Base-by-base conservation (phyloP, 768 basidiomycete species). In the Galerina sulciceps region DNA sequence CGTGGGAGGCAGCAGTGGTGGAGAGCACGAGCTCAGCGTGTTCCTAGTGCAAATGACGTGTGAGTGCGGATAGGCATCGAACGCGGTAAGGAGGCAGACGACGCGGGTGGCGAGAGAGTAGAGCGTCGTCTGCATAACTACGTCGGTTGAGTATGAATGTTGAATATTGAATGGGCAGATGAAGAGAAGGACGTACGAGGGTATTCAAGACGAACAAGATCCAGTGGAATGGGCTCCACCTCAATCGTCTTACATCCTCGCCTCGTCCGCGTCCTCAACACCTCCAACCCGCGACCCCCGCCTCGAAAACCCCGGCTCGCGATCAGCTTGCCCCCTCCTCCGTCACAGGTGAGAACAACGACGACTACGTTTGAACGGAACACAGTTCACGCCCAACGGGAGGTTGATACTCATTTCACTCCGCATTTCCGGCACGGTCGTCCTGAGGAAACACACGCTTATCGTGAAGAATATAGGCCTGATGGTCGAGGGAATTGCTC, bases 151-250 rank as follows among this genome's bases (percentile, higher is more conserved):
- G n/a, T n/a, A n/a, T n/a, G n/a, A n/a, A n/a, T n/a, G n/a, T n/a
- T n/a, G n/a, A n/a, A n/a, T n/a, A n/a, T n/a, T n/a, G n/a, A n/a
- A n/a, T n/a, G 35, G n/a, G n/a, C n/a, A 55, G 23, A 44, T 38
- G 41, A 42, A 51, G 43, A 49, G 48, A 53, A 40, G 43, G 15
- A 67, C 75, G 37, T 48, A 78, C 79, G 23, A 87, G 36, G 36
- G 77, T 64, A 67, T 93, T 93, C 47, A 88, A 75, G 48, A 84
- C 36, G 70, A 93, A 87, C 6, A 95, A 71, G 13, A 80, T 74
- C 90, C 90, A 93, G 70, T 95, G 94, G 80, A 93, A 94, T 62
- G 78, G 81, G 69, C 86, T 94, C 92, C 92, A 94, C n/a, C 85
- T 76, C 57, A 89, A 73, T 58, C 74, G 74, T 36, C 61, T 67